These are phyloP conservation scores for Phialocephala subalpina DNA, from an alignment of 2,329 filamentous ascomycete species.

Conservation along the genomic window DNA sequence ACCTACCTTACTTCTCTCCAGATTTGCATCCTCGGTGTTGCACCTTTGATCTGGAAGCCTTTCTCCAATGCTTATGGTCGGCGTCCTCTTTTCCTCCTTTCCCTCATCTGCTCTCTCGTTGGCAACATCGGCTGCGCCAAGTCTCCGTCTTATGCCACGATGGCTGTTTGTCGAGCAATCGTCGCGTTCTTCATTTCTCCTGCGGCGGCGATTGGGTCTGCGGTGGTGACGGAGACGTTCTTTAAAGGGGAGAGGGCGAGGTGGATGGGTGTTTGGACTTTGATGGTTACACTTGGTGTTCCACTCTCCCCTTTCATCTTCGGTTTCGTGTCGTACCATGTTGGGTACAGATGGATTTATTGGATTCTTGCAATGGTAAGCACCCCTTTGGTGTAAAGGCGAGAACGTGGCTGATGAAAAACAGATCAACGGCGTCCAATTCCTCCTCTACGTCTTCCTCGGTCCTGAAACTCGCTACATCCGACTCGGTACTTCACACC, in stretches of 20 bases:
- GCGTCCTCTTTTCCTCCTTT: conserved; percentile 57
- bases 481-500: conserved; percentile 32
- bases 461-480: conserved; percentile 64
- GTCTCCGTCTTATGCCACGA: conserved; percentile 53
- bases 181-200: conserved; percentile 62
- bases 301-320: conserved; percentile 42
- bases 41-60: conserved; percentile 61
- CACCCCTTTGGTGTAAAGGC: neutral
- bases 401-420: no score
- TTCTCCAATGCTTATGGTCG: conserved; percentile 58
- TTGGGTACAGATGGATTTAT: conserved; percentile 62
- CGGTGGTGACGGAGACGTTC: conserved; percentile 62
- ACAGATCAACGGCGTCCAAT: conserved; percentile 63
- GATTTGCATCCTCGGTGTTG: conserved; percentile 59
- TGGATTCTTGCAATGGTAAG: conserved; percentile 61
- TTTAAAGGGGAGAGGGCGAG: conserved; percentile 59
- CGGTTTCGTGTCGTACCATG: conserved; percentile 53
- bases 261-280: conserved; percentile 64
- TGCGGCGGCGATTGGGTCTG: conserved; percentile 60
- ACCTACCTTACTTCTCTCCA: conserved; percentile 60
- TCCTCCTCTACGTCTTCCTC: conserved; percentile 63
- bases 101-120: conserved; percentile 51
- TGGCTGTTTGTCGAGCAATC: conserved; percentile 56
- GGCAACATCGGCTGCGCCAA: conserved; percentile 62
- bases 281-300: conserved; percentile 33